These are phyloP conservation scores for Colletotrichum sp. DNA, from an alignment of 2,329 filamentous ascomycete genomes.

Conservation along the genomic window DNA sequence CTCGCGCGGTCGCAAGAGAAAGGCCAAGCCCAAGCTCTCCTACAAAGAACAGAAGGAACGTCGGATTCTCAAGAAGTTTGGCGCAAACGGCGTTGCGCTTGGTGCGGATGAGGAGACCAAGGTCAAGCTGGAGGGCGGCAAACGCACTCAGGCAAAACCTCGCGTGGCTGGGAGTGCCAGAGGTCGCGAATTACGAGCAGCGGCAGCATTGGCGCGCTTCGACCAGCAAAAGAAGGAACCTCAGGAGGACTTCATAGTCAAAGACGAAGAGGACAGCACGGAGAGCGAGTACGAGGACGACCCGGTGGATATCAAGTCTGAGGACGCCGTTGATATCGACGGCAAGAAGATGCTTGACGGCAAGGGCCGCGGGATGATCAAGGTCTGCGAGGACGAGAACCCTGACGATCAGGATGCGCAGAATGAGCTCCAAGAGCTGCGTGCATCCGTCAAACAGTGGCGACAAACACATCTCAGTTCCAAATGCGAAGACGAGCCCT, in stretches of 20 bases:
- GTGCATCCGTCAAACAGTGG: slow-evolving; percentile 38
- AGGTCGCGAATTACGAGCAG: slow-evolving; percentile 77
- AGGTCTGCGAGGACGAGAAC: slow-evolving; percentile 75
- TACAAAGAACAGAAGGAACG: slow-evolving; percentile 78
- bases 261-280: slow-evolving; percentile 39
- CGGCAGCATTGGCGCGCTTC: slow-evolving; percentile 78
- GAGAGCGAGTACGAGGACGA: slow-evolving; percentile 54
- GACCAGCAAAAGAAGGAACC: slow-evolving; percentile 62
- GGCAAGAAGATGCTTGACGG: slow-evolving; percentile 69
- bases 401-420: slow-evolving; percentile 59
- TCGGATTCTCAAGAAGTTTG: slow-evolving; percentile 78
- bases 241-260: slow-evolving; percentile 32
- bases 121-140: slow-evolving; percentile 70
- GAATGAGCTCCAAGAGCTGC: slow-evolving; percentile 72
- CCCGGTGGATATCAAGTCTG: slow-evolving; percentile 42
- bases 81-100: slow-evolving; percentile 69
- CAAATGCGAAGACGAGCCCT: not conserved
- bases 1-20: slow-evolving; percentile 58
- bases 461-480: slow-evolving; percentile 15
- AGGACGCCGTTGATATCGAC: slow-evolving; percentile 68
- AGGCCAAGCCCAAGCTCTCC: slow-evolving; percentile 59
- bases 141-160: slow-evolving; percentile 67
- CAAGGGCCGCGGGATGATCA: slow-evolving; percentile 72
- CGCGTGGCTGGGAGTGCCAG: slow-evolving; percentile 76
- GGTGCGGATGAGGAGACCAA: slow-evolving; percentile 73